Evolutionary conservation across 2,329 filamentous ascomycete genomes (phyloP).

Genomic region (Fonsecaea monophora): DNA sequence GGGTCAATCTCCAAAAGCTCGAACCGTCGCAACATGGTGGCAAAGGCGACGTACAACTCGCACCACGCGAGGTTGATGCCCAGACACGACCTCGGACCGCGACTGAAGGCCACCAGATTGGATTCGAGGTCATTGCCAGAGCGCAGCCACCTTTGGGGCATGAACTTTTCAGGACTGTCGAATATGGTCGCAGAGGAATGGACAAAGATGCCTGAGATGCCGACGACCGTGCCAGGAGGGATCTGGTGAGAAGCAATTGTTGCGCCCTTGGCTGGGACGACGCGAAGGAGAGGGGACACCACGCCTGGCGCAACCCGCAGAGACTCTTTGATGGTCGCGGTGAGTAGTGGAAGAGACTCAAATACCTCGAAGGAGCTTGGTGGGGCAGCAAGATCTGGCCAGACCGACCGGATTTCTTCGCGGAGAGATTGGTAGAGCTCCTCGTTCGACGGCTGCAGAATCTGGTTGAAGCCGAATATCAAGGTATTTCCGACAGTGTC

Average conservation of each 20-base stretch:
- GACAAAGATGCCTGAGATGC: slow-evolving; percentile 38
- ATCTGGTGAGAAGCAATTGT: slow-evolving; percentile 30
- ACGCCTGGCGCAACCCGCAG: slow-evolving; percentile 48
- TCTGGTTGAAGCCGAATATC: slow-evolving; percentile 42
- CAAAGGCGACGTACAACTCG: slow-evolving; percentile 34
- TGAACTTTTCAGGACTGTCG: slow-evolving; percentile 16
- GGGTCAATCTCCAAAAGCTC: slow-evolving; percentile 16
- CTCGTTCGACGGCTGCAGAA: slow-evolving; percentile 31
- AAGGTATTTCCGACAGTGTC: slow-evolving; percentile 45
- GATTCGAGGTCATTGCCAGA: slow-evolving; percentile 42
- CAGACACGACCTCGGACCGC: slow-evolving; percentile 52
- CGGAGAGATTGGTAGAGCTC: slow-evolving; percentile 27
- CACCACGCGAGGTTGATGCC: slow-evolving; percentile 42
- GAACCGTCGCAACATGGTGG: slow-evolving; percentile 27
- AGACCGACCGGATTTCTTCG: slow-evolving; percentile 31
- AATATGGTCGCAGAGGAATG: slow-evolving; percentile 41
- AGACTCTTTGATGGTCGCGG: slow-evolving; percentile 51
- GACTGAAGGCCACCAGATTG: slow-evolving; percentile 54
- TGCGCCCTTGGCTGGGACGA: slow-evolving; percentile 41
- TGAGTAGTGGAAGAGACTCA: slow-evolving; percentile 41
- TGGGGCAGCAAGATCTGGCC: slow-evolving; percentile 16
- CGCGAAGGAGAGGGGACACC: slow-evolving; percentile 29
- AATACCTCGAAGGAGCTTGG: slow-evolving; percentile 39
- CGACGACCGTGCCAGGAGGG: slow-evolving; percentile 36
- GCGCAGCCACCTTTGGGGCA: slow-evolving; percentile 15